These are phyloP conservation scores for Talaromyces trachyspermus DNA, from an alignment of 495 filamentous ascomycete species.

Conservation along the genomic window DNA sequence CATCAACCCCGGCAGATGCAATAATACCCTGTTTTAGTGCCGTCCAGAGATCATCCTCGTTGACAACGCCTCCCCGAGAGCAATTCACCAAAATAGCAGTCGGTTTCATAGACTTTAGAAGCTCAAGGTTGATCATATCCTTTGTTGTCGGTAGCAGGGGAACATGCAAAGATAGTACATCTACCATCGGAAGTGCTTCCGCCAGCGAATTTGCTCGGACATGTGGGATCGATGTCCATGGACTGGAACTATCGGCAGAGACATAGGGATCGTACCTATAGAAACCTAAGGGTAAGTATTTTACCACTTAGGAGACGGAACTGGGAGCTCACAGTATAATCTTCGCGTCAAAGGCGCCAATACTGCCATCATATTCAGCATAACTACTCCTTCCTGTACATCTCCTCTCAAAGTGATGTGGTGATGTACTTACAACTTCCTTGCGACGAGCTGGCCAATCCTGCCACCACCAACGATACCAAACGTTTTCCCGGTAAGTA, in stretches of 20 bases:
- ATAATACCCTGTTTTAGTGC: conserved; percentile 42
- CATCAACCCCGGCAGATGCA: conserved; percentile 47
- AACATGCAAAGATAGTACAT: neutral
- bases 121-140: neutral
- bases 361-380: neutral
- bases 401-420: too few species aligned
- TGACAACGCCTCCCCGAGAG: conserved; percentile 49
- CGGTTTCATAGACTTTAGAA: conserved; percentile 30
- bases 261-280: neutral
- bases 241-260: neutral
- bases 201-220: neutral
- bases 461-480: neutral
- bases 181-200: neutral
- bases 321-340: neutral
- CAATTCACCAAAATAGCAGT: conserved; percentile 48
- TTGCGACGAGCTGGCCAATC: neutral
- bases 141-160: neutral
- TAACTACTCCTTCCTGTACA: neutral
- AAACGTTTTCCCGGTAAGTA: neutral
- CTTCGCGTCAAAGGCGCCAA: neutral
- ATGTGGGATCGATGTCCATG: neutral
- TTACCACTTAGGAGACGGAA: neutral
- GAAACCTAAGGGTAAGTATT: neutral
- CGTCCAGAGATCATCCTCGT: conserved; percentile 42
- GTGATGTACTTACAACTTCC: neutral